Evolutionary conservation across 1,284 basidiomycete species (phyloP).

Genomic region (Amylostereum chailletii): DNA sequence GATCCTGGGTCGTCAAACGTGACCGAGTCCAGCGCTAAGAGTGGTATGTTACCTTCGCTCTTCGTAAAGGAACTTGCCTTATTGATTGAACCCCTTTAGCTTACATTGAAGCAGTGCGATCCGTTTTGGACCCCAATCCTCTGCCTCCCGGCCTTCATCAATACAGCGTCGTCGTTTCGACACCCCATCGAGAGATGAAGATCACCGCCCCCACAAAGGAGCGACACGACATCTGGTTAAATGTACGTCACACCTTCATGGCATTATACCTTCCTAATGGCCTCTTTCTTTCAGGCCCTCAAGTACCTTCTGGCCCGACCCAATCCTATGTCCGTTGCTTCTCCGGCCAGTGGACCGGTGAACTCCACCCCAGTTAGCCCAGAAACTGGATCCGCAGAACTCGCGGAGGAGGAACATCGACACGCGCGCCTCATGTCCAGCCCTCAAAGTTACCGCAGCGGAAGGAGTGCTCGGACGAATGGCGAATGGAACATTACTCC

Average conservation of each 20-base stretch:
- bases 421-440: constrained; percentile 34
- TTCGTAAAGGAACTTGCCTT: constrained; percentile 9
- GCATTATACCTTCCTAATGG: neutral
- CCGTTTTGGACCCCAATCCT: constrained; percentile 87
- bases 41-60: constrained; percentile 53
- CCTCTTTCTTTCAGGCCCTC: constrained; percentile 51
- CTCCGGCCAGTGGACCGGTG: constrained; percentile 29
- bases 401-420: constrained; percentile 43
- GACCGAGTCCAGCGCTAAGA: constrained; percentile 92
- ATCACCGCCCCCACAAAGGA: constrained; percentile 92
- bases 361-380: constrained; percentile 44
- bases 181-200: constrained; percentile 94
- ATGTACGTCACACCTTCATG: constrained; percentile 37
- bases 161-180: constrained; percentile 90
- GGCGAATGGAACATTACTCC: constrained; percentile 68
- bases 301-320: constrained; percentile 78
- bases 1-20: constrained; percentile 87
- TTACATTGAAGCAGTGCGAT: constrained; percentile 89
- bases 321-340: constrained; percentile 29
- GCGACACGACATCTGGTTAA: constrained; percentile 94
- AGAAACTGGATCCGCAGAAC: constrained; percentile 34
- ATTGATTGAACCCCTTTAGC: constrained; percentile 40
- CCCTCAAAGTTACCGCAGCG: constrained; percentile 64
- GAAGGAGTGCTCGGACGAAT: constrained; percentile 42
- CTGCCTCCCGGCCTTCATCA: constrained; percentile 89